Evolutionary conservation across 495 filamentous ascomycete genomes (phyloP), one percentile per base, ranked within the genome.

Genomic region (Tetracladium marchalianum): DNA sequence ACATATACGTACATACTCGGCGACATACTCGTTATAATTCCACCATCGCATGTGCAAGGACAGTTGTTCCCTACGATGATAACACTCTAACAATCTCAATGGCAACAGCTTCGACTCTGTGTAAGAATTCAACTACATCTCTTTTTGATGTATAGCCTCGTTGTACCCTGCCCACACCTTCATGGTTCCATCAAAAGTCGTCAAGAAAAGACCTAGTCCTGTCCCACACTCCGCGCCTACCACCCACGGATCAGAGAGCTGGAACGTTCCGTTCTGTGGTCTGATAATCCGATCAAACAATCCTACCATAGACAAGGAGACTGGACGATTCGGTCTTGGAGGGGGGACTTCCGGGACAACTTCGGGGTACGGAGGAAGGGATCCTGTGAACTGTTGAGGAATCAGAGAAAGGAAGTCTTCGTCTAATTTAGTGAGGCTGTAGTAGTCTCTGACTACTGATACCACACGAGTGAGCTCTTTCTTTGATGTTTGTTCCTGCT

Each of bases 261-360:
- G 39, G 17, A 69, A 55, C 0, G 17, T 9, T 3, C 62, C 66
- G 12, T 58, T 51, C 0, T 44, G 43, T 4, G 50, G 56, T 1
- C 19, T 19, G 5, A 70, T 51, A 4, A 62, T 50, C 0, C 41
- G 42, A 36, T 68, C 63, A 11, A 68, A 19, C 1, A 55, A 15
- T 0, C 66, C 67, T 52, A 71, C 48, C 24, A 65, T 68, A 0
- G 67, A 68, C 10, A 71, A 53, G 0, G 63, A 66, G 1, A 62
- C 63, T 0, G 65, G 63, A 0, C 66, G 61, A 5, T 53, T 47
- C 7, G 32, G n/a, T 11, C 62, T 60, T 5, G 55, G 62, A 12
- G 31, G 18, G 2, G 66, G 68, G 8, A 68, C 46, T 1, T 54
- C 6, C 8, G n/a, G 5, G 5, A 24, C 8, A 11, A 41, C 50